A percentile compares a stretch with the other conserved stretches of the same genome.
These are phyloP conservation scores for Geranium incanum DNA, from an alignment of 441 rosid genomes.

Conservation along the genomic window DNA sequence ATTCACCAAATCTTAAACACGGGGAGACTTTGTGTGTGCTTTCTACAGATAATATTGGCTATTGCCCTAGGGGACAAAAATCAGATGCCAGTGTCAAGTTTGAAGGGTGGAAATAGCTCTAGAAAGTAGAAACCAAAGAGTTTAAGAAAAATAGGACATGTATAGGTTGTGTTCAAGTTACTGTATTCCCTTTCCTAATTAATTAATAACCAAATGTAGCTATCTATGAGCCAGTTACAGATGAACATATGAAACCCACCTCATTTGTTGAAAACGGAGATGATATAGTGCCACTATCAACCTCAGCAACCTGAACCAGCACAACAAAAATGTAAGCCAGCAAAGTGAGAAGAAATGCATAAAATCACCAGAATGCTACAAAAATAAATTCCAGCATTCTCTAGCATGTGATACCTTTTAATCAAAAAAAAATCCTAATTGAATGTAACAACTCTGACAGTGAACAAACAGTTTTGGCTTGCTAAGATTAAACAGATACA, in stretches of 20 bases:
- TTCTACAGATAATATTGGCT: background rate
- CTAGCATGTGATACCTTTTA: background rate
- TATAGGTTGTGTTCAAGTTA: too few species aligned
- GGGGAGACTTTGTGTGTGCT: background rate
- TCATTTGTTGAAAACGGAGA: slow-evolving; percentile 49
- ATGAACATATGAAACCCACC: slow-evolving; percentile 33
- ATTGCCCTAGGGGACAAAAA: background rate
- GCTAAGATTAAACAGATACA: background rate
- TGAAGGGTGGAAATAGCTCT: background rate
- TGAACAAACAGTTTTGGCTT: background rate
- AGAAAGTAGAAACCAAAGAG: too few species aligned
- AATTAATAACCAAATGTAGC: too few species aligned
- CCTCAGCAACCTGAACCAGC: slow-evolving; percentile 40
- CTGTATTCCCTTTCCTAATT: too few species aligned
- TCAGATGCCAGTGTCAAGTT: background rate
- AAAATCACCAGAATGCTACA: slow-evolving; percentile 1
- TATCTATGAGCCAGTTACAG: too few species aligned
- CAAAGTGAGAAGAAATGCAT: background rate
- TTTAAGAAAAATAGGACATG: too few species aligned
- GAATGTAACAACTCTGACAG: background rate
- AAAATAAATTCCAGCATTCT: background rate
- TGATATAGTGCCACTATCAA: slow-evolving; percentile 30
- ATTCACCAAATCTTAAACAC: background rate
- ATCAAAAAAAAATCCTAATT: background rate
- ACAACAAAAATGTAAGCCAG: slow-evolving; percentile 8